Percentiles rank a stretch among this genome's conserved stretches.
These are phyloP conservation scores for Mikania micrantha DNA, from an alignment of 129 eudicot genomes.

Conservation along the genomic window DNA sequence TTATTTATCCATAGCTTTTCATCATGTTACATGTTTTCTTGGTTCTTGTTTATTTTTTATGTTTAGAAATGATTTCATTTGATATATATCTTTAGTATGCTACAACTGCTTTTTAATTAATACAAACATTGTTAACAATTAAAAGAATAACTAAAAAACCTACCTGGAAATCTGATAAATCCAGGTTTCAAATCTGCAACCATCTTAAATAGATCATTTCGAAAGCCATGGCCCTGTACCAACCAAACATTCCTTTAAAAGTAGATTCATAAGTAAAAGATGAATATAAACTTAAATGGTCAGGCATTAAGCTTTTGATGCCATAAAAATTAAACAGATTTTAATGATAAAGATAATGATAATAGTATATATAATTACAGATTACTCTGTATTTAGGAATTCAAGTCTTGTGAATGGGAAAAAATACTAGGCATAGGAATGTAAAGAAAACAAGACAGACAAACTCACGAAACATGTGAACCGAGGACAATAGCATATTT, in stretches of 20 bases:
- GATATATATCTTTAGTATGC: neutral
- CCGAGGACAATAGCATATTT: neutral
- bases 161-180: constrained; percentile 94
- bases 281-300: neutral
- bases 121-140: neutral
- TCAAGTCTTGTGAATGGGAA: neutral
- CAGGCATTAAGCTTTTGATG: neutral
- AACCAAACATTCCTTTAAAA: neutral
- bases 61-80: neutral
- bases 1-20: too few species aligned
- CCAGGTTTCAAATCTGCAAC: constrained; percentile 75
- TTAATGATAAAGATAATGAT: neutral
- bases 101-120: neutral
- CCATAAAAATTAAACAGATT: neutral
- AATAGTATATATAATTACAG: neutral
- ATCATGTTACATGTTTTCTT: neutral
- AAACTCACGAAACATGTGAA: neutral
- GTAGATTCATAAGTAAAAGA: neutral
- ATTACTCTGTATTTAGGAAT: neutral
- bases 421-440: neutral
- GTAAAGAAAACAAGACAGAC: neutral
- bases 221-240: constrained; percentile 82
- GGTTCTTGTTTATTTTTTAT: neutral
- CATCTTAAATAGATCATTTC: constrained; percentile 73
- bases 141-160: neutral